Evolutionary conservation across 179 eudicot genomes (phyloP).

Genomic region (Dionaea muscipula): DNA sequence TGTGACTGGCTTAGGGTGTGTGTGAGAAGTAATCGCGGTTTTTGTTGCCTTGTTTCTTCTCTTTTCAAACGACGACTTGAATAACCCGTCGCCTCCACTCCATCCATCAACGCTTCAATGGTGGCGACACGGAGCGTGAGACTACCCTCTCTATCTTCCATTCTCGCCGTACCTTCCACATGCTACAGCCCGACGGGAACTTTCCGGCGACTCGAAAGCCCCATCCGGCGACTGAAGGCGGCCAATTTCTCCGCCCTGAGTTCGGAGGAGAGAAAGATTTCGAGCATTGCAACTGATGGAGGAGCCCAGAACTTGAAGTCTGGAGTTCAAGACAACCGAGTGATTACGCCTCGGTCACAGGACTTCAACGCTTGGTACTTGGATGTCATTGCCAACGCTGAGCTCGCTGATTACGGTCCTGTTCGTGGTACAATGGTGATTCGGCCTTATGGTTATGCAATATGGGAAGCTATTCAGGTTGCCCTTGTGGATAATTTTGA

Average conservation of each 20-base stretch:
- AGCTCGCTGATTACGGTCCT: constrained; percentile 94
- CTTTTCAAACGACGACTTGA: too few relatives aligned
- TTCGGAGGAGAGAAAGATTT: constrained; percentile 21
- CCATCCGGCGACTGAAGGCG: constrained; percentile 12
- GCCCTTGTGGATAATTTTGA: background rate
- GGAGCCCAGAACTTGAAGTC: constrained; percentile 18
- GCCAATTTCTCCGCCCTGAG: constrained; percentile 28
- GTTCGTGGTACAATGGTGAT: constrained; percentile 98
- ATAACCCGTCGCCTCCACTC: too few relatives aligned
- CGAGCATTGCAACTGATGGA: constrained; percentile 12
- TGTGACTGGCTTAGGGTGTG: too few relatives aligned
- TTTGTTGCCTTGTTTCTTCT: too few relatives aligned
- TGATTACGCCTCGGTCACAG: constrained; percentile 60
- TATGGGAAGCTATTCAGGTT: constrained; percentile 96
- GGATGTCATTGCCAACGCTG: constrained; percentile 72
- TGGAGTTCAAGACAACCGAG: constrained; percentile 34
- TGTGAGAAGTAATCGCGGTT: too few relatives aligned
- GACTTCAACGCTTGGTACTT: constrained; percentile 93
- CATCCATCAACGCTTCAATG: too few relatives aligned
- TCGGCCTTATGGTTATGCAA: constrained; percentile 94
- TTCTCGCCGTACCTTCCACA: constrained; percentile 23
- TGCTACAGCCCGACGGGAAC: constrained; percentile 13
- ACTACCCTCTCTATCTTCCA: constrained; percentile 37
- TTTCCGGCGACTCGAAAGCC: constrained; percentile 15
- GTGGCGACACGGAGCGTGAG: constrained; percentile 54